These are phyloP conservation scores for Ophiocordyceps camponoti-leonardi DNA, from an alignment of 2,329 filamentous ascomycete species.

Conservation along the genomic window DNA sequence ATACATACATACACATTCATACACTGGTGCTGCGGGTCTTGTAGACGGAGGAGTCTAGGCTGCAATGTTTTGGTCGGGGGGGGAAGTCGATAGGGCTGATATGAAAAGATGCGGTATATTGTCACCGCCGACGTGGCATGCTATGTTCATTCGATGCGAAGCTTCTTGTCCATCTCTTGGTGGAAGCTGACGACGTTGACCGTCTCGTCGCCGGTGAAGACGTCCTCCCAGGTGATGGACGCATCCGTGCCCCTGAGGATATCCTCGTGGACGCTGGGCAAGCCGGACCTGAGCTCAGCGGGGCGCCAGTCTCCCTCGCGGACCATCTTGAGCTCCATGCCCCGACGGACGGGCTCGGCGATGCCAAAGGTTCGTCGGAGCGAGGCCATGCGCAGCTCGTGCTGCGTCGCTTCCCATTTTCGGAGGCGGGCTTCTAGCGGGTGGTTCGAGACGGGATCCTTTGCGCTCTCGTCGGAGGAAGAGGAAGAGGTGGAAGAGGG, in stretches of 20 bases:
- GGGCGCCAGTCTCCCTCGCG: constrained; percentile 67
- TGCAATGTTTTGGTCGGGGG: neutral
- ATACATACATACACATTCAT: no score
- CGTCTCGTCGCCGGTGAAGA: constrained; percentile 67
- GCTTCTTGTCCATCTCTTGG: constrained; percentile 83
- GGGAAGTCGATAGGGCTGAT: neutral
- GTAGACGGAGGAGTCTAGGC: neutral
- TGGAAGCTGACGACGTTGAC: constrained; percentile 59
- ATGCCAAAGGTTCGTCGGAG: constrained; percentile 80
- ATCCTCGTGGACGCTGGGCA: constrained; percentile 67
- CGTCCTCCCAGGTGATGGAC: constrained; percentile 80
- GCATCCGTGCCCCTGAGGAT: constrained; percentile 67
- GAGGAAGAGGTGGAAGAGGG: constrained; percentile 27
- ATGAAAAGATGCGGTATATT: neutral
- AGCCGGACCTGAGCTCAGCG: constrained; percentile 41
- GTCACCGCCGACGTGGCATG: neutral
- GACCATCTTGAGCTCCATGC: constrained; percentile 90
- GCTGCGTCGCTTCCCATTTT: constrained; percentile 81
- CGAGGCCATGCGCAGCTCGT: constrained; percentile 71
- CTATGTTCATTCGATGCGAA: constrained; percentile 43
- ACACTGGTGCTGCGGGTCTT: neutral
- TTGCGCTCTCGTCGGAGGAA: neutral
- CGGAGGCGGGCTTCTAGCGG: constrained; percentile 82
- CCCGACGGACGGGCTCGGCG: constrained; percentile 77
- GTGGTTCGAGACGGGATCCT: constrained; percentile 46